Evolutionary conservation across 2,329 filamentous ascomycete genomes (phyloP).

Genomic region (Trichoderma sp.): DNA sequence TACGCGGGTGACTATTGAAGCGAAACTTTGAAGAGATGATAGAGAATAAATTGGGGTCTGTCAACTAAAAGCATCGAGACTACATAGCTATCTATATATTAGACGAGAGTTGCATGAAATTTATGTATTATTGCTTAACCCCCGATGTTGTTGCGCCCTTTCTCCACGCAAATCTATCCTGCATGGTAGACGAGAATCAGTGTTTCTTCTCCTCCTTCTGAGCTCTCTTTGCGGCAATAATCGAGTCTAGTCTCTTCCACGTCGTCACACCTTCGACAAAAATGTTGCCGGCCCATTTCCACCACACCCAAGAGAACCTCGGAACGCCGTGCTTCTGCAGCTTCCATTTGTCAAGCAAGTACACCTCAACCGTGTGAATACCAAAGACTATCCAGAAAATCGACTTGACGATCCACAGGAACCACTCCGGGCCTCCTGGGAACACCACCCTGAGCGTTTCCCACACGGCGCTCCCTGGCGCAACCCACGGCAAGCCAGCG

Average conservation of each 20-base stretch:
- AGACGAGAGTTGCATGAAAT: background rate
- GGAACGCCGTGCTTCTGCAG: constrained; percentile 51
- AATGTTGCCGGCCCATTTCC: constrained; percentile 53
- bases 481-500: constrained; percentile 51
- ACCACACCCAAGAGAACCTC: constrained; percentile 52
- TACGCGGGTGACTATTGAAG: constrained; percentile 45
- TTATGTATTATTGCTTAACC: background rate
- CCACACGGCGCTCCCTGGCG: constrained; percentile 53
- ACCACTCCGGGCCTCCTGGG: constrained; percentile 60
- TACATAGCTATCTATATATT: background rate
- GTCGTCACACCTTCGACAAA: constrained; percentile 56
- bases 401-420: constrained; percentile 58
- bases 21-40: background rate
- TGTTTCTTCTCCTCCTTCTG: constrained; percentile 44
- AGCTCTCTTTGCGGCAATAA: constrained; percentile 46
- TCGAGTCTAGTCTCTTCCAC: constrained; percentile 53
- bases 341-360: constrained; percentile 50
- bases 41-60: background rate
- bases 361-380: constrained; percentile 67
- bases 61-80: background rate
- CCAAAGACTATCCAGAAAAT: constrained; percentile 61
- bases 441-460: constrained; percentile 51
- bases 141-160: background rate
- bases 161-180: background rate
- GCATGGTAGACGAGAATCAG: constrained; percentile 25